Evolutionary conservation across 129 eudicot species (phyloP).

Genomic region (Centaurea solstitialis): DNA sequence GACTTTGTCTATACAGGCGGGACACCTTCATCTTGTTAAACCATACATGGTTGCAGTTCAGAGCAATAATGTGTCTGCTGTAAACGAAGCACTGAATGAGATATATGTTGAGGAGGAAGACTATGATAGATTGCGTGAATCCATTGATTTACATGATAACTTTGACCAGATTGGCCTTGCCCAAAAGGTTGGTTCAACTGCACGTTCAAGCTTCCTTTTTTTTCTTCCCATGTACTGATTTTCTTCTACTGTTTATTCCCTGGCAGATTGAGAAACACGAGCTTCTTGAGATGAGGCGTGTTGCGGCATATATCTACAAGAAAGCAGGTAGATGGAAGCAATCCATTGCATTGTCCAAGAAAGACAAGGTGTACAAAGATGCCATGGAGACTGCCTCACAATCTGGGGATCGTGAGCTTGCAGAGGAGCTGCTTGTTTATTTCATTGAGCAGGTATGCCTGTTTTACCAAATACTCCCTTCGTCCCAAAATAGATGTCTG

Average conservation of each 20-base stretch:
- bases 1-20: constrained; percentile 61
- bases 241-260: neutral
- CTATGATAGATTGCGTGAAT: constrained; percentile 93
- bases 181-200: constrained; percentile 65
- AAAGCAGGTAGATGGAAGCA: constrained; percentile 99
- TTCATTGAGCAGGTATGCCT: constrained; percentile 84
- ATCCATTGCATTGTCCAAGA: constrained; percentile 93
- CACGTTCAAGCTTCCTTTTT: neutral
- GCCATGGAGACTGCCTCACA: constrained; percentile 99
- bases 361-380: constrained; percentile 91
- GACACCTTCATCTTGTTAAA: constrained; percentile 83
- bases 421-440: constrained; percentile 88
- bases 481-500: neutral
- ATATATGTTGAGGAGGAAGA: constrained; percentile 98
- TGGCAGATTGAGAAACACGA: constrained; percentile 97
- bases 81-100: constrained; percentile 92
- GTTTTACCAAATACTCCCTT: neutral
- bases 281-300: constrained; percentile 98
- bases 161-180: constrained; percentile 98
- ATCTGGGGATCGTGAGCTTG: constrained; percentile 97
- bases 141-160: constrained; percentile 92
- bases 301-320: constrained; percentile 95
- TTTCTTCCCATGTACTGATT: neutral
- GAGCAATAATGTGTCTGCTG: constrained; percentile 95
- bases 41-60: constrained; percentile 99